These are phyloP conservation scores for Hypoxylon intermedium DNA, from an alignment of 495 filamentous ascomycete species.

Conservation along the genomic window DNA sequence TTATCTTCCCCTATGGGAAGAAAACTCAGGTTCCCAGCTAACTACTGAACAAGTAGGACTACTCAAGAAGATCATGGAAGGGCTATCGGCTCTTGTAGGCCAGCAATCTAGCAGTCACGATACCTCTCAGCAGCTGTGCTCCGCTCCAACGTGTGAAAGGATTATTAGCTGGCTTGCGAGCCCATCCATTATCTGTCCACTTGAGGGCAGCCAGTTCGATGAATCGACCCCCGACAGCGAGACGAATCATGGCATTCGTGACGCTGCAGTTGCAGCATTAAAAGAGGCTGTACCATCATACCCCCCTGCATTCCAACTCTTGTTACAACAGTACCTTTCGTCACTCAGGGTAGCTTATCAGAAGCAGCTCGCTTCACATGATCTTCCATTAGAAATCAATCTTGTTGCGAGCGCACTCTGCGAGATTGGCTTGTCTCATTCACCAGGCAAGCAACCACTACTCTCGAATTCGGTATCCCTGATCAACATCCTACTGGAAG, in stretches of 20 bases:
- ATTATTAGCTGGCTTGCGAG: constrained; percentile 42
- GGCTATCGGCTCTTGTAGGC: constrained; percentile 47
- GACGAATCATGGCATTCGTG: constrained; percentile 42
- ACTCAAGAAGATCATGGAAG: constrained; percentile 49
- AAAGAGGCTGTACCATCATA: constrained; percentile 47
- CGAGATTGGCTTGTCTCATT: constrained; percentile 23
- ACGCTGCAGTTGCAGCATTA: constrained; percentile 50
- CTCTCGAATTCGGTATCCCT: constrained; percentile 28
- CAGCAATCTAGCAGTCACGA: constrained; percentile 37
- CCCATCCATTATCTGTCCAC: constrained; percentile 30
- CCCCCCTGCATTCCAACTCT: constrained; percentile 42
- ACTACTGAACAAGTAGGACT: constrained; percentile 40
- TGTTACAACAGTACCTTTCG: constrained; percentile 35
- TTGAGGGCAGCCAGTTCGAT: constrained; percentile 23
- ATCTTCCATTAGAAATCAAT: constrained; percentile 30
- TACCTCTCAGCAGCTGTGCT: constrained; percentile 39
- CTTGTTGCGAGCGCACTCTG: constrained; percentile 34
- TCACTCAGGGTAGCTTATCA: constrained; percentile 35
- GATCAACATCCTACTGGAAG: constrained; percentile 29
- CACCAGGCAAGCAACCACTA: background rate
- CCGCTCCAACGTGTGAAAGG: constrained; percentile 41
- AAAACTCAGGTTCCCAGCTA: constrained; percentile 28
- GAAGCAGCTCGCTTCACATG: constrained; percentile 17
- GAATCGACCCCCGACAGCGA: constrained; percentile 33
- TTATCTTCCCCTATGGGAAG: constrained; percentile 50